Evolutionary conservation across 2,329 filamentous ascomycete species (phyloP), one percentile per base, ranked within the genome.

Genomic region (Aspergillus felis): DNA sequence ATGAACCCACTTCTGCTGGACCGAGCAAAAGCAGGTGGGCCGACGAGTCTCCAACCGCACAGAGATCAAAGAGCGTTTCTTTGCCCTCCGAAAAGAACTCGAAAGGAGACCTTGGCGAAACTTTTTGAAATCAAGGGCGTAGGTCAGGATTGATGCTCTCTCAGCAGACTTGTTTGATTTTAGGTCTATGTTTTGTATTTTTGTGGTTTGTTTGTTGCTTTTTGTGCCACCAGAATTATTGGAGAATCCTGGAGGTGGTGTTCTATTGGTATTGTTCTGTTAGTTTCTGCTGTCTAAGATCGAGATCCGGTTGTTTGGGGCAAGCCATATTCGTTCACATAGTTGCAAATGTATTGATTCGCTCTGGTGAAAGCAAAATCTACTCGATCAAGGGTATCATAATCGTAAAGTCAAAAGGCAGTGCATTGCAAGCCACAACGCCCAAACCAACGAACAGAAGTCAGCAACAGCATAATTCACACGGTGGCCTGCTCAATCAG

Each of bases 401-500:
- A 12, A 12, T 56, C 32, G 51, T 28, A 8, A 24, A 24, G 14
- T 17, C n/a, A 28, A 48, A 20, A 25, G 48, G 24, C 24, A 25
- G 25, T 25, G 25, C 12, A 12, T 24, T 27, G 44, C 20, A 24
- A 54, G 46, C 41, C 9, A 14, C 42, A 22, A 35, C 29, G 4
- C 25, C 44, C 44, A 24, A 48, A 29, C 17, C 25, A 54, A 47
- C n/a, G 29, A 32, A 14, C 29, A 0, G 29, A 14, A 5, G 12
- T 14, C 29, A 1, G 14, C 29, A 32, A 32, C 29, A 28, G 20
- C 12, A 24, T n/a, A n/a, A 17, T 3, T 66, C 57, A 69, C 53
- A 57, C 64, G 38, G 56, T 51, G 65, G 62, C 68, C 32, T 62
- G 60, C 35, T 76, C 75, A 59, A 81, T 78, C 41, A 86, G 74